Evolutionary conservation across 176 grass and related monocot species (phyloP).

Genomic region (Bolboschoenus planiculmis): DNA sequence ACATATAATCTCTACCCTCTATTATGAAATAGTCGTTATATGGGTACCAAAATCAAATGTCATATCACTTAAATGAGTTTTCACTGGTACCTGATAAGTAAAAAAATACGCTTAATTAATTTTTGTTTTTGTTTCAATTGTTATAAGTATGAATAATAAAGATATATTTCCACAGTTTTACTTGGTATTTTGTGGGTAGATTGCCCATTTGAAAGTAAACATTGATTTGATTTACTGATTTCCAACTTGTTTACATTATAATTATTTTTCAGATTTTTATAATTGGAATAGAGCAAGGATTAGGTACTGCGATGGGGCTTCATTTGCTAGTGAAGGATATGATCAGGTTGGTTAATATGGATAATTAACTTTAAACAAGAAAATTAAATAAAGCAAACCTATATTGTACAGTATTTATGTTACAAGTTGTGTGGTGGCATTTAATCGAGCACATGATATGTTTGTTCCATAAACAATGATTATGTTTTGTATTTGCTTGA

Average conservation of each 20-base stretch:
- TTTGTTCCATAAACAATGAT: conserved; percentile 2
- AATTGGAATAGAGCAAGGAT: conserved; percentile 87
- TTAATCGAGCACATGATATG: conserved; percentile 19
- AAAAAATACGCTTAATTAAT: neutral
- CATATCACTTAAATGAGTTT: neutral
- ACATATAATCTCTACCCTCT: neutral
- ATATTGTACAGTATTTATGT: neutral
- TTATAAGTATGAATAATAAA: neutral
- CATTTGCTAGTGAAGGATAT: conserved; percentile 63
- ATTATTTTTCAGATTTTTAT: conserved; percentile 59
- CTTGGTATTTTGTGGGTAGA: neutral
- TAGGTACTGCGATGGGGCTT: conserved; percentile 80
- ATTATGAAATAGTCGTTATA: neutral
- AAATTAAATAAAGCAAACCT: neutral
- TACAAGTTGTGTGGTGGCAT: neutral
- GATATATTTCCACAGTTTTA: neutral
- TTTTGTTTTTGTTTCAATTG: neutral
- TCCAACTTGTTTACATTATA: neutral
- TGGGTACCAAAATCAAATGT: neutral
- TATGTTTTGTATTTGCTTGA: neutral
- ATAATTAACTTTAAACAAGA: neutral
- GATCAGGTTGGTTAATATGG: conserved; percentile 36
- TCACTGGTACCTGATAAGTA: neutral
- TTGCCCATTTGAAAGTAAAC: neutral
- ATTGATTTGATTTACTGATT: neutral